Conservation (phyloP, 148 eudicot species). For the Selenicereus undatus region DNA sequence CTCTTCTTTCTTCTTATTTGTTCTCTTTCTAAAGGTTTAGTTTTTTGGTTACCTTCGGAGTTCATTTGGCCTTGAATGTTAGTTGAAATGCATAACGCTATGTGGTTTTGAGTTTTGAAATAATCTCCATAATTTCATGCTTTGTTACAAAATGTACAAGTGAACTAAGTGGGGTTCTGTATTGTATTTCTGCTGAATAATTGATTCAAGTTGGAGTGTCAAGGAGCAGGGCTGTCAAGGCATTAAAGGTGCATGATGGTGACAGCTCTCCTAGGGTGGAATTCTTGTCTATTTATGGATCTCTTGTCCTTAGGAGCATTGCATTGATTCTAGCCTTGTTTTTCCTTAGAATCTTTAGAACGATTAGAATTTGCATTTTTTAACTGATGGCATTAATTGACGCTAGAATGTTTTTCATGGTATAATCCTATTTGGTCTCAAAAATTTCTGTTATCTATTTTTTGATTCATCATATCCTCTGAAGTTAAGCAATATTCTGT, state of each 20-base stretch:
- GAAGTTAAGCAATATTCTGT: neutral
- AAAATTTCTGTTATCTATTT: neutral
- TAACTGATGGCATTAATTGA: neutral
- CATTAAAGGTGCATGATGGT: constrained; percentile 64
- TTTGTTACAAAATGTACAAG: neutral
- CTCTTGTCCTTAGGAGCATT: neutral
- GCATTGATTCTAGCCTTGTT: constrained; percentile 8
- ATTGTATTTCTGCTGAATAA: neutral
- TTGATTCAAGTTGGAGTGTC: constrained; percentile 82
- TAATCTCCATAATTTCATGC: neutral
- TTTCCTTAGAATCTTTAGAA: neutral
- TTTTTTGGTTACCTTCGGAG: neutral
- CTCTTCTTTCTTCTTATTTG: neutral
- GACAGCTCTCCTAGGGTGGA: constrained; percentile 61
- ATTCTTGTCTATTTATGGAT: constrained; percentile 8
- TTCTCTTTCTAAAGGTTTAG: neutral
- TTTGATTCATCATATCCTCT: neutral
- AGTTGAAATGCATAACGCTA: neutral
- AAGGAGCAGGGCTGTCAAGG: constrained; percentile 76
- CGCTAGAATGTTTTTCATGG: neutral
- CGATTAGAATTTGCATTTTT: constrained; percentile 27
- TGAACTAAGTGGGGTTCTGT: too few relatives aligned
- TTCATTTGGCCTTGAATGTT: neutral
- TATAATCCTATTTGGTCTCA: constrained; percentile 4
- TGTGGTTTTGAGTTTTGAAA: neutral